Base-by-base conservation (phyloP, 345 rosid genomes). In the Stellera chamaejasme region DNA sequence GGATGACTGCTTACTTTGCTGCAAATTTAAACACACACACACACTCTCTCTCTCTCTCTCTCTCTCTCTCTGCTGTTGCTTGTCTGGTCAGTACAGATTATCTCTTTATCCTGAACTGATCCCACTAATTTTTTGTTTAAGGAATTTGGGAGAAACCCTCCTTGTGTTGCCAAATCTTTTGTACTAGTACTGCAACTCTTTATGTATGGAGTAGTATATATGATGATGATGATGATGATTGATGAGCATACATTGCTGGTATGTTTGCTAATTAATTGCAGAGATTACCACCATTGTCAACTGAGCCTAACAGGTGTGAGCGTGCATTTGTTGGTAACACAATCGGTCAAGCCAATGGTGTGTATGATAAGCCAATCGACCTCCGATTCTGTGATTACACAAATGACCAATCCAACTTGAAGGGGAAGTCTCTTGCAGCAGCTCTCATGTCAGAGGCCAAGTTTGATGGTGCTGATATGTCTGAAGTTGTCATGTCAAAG, bases 401-500 rank as follows among this genome's bases (percentile, higher is more conserved):
- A 25, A 88, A 92, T 55, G 95, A 92, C 14, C 83, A 84, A 64
- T 76, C 87, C 47, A 86, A 86, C 53, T 82, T 92, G 14, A 92
- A 92, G 66, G 98, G 98, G 47, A 86, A 92, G 77, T 77, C 98
- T 55, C 95, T 92, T 47, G 76, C 97, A 0, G 97, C 98, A 3
- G 98, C 96, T 4, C 90, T 92, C 36, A 88, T 92, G 97, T 78
- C 96, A 1, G 93, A 66, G 13, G 96, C 98, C 66, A 92, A 92
- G 76, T 92, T 92, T 56, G 98, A 92, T 72, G 98, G 96, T 54
- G 98, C 98, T 2, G 95, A 92, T 64, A 92, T 88, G 97, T 27
- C 96, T 10, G 98, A 88, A 70, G 98, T 85, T 10, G 87, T 92
- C n/a, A 92, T 92, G 96, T 92, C 96, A 13, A 92, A 92, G 77